Conservation (phyloP, 2,329 filamentous ascomycete genomes). For the Colletotrichum caudatum region DNA sequence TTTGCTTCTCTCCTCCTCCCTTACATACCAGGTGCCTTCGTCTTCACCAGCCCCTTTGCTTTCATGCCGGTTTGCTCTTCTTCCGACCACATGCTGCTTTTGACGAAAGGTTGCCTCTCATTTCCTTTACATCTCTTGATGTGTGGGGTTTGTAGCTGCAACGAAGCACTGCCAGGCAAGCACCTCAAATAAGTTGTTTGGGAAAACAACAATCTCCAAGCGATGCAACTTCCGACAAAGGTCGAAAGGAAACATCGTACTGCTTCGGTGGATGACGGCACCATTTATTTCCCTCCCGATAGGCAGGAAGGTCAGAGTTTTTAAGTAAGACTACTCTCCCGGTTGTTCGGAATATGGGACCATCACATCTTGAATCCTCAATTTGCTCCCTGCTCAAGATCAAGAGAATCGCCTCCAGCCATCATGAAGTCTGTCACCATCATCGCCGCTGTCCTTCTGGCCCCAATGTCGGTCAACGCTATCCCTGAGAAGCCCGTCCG, state of each 20-base stretch:
- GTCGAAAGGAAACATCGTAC: background rate
- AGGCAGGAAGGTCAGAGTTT: background rate
- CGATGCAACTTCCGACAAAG: background rate
- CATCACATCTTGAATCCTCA: background rate
- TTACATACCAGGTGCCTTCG: background rate
- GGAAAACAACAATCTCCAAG: background rate
- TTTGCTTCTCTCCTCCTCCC: background rate
- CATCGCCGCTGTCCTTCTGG: background rate
- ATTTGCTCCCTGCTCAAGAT: background rate
- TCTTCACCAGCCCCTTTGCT: background rate
- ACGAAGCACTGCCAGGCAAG: background rate
- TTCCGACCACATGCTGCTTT: background rate
- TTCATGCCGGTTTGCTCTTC: background rate
- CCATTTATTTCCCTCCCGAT: background rate
- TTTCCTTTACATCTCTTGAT: no score
- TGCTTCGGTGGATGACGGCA: background rate
- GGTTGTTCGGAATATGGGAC: background rate
- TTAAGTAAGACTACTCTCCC: background rate
- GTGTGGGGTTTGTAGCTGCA: background rate
- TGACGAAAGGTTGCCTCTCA: background rate
- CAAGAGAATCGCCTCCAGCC: background rate
- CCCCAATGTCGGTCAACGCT: background rate
- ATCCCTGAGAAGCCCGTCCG: background rate
- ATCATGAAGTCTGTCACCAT: slow-evolving; percentile 7
- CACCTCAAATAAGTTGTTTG: background rate